These are phyloP conservation scores for Phanerochaete carnosa DNA, from an alignment of 768 basidiomycete genomes.

Conservation along the genomic window DNA sequence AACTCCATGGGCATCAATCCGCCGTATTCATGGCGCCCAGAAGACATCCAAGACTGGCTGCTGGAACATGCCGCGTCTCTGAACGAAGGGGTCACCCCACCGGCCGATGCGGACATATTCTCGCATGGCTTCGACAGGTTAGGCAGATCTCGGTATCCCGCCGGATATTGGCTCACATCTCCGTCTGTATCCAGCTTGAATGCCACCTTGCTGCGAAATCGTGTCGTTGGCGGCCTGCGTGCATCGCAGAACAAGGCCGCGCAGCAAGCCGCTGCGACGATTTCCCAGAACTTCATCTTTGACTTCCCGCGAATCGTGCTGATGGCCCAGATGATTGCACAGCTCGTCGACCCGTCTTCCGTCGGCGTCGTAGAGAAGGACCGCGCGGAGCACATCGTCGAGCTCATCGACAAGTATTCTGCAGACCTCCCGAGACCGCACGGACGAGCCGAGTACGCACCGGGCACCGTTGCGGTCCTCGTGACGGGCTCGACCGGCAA, in stretches of 20 bases:
- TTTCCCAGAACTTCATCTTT: slow-evolving; percentile 13
- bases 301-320: slow-evolving; percentile 4
- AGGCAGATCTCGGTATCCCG: background rate
- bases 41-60: slow-evolving; percentile 13
- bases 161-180: background rate
- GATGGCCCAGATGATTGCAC: slow-evolving; percentile 2
- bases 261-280: background rate
- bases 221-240: slow-evolving; percentile 11
- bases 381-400: slow-evolving; percentile 3
- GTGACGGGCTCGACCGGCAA: slow-evolving; percentile 16
- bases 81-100: slow-evolving; percentile 3
- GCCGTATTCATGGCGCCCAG: slow-evolving; percentile 10
- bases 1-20: slow-evolving; percentile 8
- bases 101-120: slow-evolving; percentile 7
- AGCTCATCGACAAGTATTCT: slow-evolving; percentile 11
- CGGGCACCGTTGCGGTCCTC: background rate
- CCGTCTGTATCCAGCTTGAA: slow-evolving; percentile 2
- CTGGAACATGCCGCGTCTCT: slow-evolving; percentile 9
- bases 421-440: background rate
- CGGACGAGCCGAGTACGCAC: background rate
- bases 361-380: background rate
- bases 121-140: slow-evolving; percentile 14
- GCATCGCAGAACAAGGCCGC: background rate
- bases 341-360: slow-evolving; percentile 1
- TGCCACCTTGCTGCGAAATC: slow-evolving; percentile 14